These are phyloP conservation scores for Camptophora hylomeconis DNA, from an alignment of 2,329 filamentous ascomycete genomes.

Conservation along the genomic window DNA sequence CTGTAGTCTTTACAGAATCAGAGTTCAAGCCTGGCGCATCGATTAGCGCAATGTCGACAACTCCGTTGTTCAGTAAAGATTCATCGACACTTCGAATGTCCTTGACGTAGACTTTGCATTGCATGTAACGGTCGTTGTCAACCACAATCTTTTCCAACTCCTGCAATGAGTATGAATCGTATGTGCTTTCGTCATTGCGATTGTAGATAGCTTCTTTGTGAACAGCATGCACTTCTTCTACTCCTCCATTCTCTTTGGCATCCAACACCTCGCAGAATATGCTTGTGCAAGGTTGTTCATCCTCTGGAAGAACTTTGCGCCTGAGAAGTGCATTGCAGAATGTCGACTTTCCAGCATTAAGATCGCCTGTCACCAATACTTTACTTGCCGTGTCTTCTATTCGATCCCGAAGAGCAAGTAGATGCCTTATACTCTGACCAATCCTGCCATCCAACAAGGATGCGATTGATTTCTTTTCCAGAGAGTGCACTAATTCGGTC, in stretches of 20 bases:
- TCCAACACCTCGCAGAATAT: slow-evolving; percentile 98
- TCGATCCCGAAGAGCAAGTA: slow-evolving; percentile 72
- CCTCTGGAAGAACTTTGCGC: slow-evolving; percentile 84
- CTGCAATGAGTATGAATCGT: slow-evolving; percentile 66
- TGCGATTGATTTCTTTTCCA: slow-evolving; percentile 85
- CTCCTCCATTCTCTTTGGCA: slow-evolving; percentile 72
- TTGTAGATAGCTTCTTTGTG: slow-evolving; percentile 70
- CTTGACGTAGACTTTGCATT: slow-evolving; percentile 94
- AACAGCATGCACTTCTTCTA: slow-evolving; percentile 93
- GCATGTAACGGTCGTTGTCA: slow-evolving; percentile 76
- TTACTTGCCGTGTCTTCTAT: slow-evolving; percentile 98
- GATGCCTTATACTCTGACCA: slow-evolving; percentile 80
- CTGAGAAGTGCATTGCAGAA: slow-evolving; percentile 96
- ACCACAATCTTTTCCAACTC: slow-evolving; percentile 81
- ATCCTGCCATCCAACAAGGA: slow-evolving; percentile 89
- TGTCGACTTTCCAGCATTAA: slow-evolving; percentile 96
- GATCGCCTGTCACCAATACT: slow-evolving; percentile 84
- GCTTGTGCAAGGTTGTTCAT: slow-evolving; percentile 94
- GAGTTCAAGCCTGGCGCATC: slow-evolving; percentile 92
- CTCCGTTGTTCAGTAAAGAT: slow-evolving; percentile 89
- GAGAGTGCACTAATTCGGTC: slow-evolving; percentile 79
- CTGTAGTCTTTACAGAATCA: slow-evolving; percentile 92
- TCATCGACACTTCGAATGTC: slow-evolving; percentile 82
- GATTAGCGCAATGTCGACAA: slow-evolving; percentile 94
- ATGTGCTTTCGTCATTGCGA: slow-evolving; percentile 84